Evolutionary conservation across 495 filamentous ascomycete species (phyloP).

Genomic region (Aspergillus funiculosus): DNA sequence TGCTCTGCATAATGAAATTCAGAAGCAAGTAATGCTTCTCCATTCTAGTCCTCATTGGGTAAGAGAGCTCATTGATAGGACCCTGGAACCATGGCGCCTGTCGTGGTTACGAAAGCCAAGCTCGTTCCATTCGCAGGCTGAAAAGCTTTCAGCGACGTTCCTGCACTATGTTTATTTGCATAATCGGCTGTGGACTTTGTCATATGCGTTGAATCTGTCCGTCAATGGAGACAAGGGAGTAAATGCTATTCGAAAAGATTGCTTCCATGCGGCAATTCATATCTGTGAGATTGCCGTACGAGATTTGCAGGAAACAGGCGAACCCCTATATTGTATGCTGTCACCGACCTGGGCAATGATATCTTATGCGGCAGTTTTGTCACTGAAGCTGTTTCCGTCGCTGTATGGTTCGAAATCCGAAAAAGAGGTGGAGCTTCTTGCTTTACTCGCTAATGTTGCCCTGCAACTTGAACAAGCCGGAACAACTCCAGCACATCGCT

Average conservation of each 20-base stretch:
- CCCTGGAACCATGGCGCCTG: slow-evolving; percentile 18
- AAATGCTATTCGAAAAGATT: slow-evolving; percentile 40
- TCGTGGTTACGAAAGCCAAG: slow-evolving; percentile 16
- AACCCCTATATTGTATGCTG: slow-evolving; percentile 28
- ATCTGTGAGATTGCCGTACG: slow-evolving; percentile 23
- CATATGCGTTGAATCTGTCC: slow-evolving; percentile 19
- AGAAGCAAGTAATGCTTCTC: neutral
- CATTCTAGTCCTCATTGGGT: slow-evolving; percentile 23
- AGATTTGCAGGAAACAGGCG: slow-evolving; percentile 20
- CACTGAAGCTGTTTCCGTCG: slow-evolving; percentile 20
- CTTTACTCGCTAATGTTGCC: slow-evolving; percentile 20
- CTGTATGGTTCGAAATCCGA: slow-evolving; percentile 13
- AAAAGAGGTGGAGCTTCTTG: slow-evolving; percentile 22
- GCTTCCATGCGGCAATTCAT: slow-evolving; percentile 35
- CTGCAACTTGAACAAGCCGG: slow-evolving; percentile 23
- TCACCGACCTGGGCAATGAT: slow-evolving; percentile 33
- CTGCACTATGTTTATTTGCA: slow-evolving; percentile 26
- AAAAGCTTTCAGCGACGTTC: slow-evolving; percentile 19
- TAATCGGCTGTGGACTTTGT: slow-evolving; percentile 26
- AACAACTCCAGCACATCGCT: slow-evolving; percentile 22
- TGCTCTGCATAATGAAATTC: slow-evolving; percentile 14
- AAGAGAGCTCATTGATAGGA: slow-evolving; percentile 16
- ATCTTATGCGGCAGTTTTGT: slow-evolving; percentile 23
- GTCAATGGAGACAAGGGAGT: slow-evolving; percentile 19
- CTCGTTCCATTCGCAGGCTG: slow-evolving; percentile 3